Base-by-base conservation (phyloP, 768 basidiomycete species). In the Xerocomus potaroensis region DNA sequence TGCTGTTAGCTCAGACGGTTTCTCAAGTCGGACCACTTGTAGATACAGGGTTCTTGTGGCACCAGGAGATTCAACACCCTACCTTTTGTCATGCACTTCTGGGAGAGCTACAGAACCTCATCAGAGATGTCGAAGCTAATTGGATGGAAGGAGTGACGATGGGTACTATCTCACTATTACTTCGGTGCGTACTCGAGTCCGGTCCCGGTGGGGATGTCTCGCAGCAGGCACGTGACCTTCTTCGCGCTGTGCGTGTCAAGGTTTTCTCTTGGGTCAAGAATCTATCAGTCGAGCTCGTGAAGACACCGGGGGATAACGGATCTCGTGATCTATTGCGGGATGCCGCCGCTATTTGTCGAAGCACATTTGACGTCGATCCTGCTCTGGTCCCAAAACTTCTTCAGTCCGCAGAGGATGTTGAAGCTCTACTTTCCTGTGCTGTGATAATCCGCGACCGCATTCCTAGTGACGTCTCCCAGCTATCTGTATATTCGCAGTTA, bases 1-100 rank as follows among this genome's bases (percentile, higher is more conserved):
- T 60, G 0, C 58, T 80, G 3, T 15, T 79, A 3, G 58, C 51
- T 6, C 78, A 78, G 47, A 64, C 77, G 3, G 64, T 62, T 0
- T 69, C 65, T 50, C 73, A 80, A 49, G 59, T 71, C 1, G 76
- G 75, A 36, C 58, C 55, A 4, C 29, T 57, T 4, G 56, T 43
- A 3, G 44, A 48, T 1, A 51, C 24, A 12, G 54, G 51, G 12
- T 45, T 59, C n/a, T n/a, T n/a, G n/a, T 77, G 72, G 70, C 78
- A 79, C 42, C 21, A 40, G 2, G 70, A 73, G 11, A 58, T 76
- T 6, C 37, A 40, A 1, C 8, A 58, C 6, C 18, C 54, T 6
- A 32, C 55, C 11, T 79, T 77, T 30, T 59, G 69, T 11, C 0
- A 7, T 6, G 57, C 56, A 1, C 57, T 79, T 9, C 43, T 75